Evolutionary conservation across 352 stramenopile genomes (phyloP).

Genomic region (Phytopythium helicoides): DNA sequence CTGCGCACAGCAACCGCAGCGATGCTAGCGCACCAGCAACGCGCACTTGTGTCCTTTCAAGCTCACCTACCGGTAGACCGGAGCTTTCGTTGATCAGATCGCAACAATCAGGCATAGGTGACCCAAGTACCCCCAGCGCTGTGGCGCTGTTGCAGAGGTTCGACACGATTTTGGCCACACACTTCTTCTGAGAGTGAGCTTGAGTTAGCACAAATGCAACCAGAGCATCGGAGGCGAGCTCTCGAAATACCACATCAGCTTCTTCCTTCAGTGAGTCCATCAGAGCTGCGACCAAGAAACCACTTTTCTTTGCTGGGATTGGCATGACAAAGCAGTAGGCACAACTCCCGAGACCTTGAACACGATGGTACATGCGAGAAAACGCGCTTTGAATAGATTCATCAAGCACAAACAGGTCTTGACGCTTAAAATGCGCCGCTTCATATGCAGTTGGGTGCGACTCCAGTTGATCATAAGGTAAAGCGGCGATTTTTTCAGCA

Average conservation of each 20-base stretch:
- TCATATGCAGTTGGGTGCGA: slow-evolving; percentile 40
- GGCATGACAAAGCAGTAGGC: slow-evolving; percentile 52
- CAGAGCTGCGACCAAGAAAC: slow-evolving; percentile 73
- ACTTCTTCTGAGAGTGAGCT: slow-evolving; percentile 53
- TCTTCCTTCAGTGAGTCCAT: slow-evolving; percentile 82
- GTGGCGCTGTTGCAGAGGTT: slow-evolving; percentile 73
- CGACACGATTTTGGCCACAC: slow-evolving; percentile 70
- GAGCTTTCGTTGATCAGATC: slow-evolving; percentile 2
- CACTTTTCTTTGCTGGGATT: slow-evolving; percentile 64
- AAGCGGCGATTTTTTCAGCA: slow-evolving; percentile 50
- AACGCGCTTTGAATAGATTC: slow-evolving; percentile 64
- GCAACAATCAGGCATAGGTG: slow-evolving; percentile 1
- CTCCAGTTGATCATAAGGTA: slow-evolving; percentile 50
- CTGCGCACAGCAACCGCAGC: slow-evolving; percentile 37
- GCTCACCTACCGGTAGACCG: slow-evolving; percentile 14
- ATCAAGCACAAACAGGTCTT: slow-evolving; percentile 81
- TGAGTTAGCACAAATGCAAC: slow-evolving; percentile 59
- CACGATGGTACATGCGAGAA: slow-evolving; percentile 38
- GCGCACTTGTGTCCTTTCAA: slow-evolving; percentile 34
- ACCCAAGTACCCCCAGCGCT: neutral
- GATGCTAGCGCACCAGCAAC: slow-evolving; percentile 40
- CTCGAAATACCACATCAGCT: slow-evolving; percentile 36
- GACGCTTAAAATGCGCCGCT: slow-evolving; percentile 69
- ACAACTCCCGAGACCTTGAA: slow-evolving; percentile 64
- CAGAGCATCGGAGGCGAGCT: slow-evolving; percentile 44